Conservation (phyloP, 2,329 filamentous ascomycete genomes). For the Curvularia hawaiiensis region DNA sequence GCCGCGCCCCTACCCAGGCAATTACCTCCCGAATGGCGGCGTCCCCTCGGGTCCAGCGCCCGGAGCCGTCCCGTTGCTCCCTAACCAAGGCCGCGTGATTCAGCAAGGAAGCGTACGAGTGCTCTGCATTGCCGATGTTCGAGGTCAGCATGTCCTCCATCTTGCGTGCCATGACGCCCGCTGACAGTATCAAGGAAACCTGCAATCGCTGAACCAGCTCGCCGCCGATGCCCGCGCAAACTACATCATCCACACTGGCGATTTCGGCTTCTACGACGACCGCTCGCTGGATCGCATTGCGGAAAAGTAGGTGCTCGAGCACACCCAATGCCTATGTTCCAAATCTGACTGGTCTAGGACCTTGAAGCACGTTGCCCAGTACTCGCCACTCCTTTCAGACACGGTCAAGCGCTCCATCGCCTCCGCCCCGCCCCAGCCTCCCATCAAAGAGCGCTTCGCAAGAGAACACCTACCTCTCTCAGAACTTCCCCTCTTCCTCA, state of each 20-base stretch:
- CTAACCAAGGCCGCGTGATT: conserved; percentile 59
- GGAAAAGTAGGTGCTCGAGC: conserved; percentile 75
- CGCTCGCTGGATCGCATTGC: conserved; percentile 95
- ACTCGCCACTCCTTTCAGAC: conserved; percentile 91
- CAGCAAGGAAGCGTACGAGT: conserved; percentile 56
- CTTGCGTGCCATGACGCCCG: not conserved
- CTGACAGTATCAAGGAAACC: conserved; percentile 70
- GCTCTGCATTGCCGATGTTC: conserved; percentile 58
- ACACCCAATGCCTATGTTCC: not conserved
- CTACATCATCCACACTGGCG: conserved; percentile 97
- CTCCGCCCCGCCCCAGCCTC: conserved; percentile 66
- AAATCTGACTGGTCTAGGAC: conserved; percentile 64
- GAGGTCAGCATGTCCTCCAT: conserved; percentile 47
- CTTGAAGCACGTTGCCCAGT: conserved; percentile 97
- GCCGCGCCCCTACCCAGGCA: conserved; percentile 56
- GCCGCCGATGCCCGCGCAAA: conserved; percentile 93
- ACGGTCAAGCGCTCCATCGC: conserved; percentile 70
- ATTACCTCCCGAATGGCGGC: conserved; percentile 55
- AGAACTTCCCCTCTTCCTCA: conserved; percentile 86
- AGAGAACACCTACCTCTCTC: conserved; percentile 87
- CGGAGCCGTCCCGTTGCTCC: conserved; percentile 55
- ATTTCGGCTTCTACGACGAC: conserved; percentile 99
- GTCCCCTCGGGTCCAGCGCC: conserved; percentile 51
- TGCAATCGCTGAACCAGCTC: conserved; percentile 93
- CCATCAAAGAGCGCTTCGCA: conserved; percentile 82